These are phyloP conservation scores for Clarireedia sp. DNA, from an alignment of 2,329 filamentous ascomycete genomes.

Conservation along the genomic window DNA sequence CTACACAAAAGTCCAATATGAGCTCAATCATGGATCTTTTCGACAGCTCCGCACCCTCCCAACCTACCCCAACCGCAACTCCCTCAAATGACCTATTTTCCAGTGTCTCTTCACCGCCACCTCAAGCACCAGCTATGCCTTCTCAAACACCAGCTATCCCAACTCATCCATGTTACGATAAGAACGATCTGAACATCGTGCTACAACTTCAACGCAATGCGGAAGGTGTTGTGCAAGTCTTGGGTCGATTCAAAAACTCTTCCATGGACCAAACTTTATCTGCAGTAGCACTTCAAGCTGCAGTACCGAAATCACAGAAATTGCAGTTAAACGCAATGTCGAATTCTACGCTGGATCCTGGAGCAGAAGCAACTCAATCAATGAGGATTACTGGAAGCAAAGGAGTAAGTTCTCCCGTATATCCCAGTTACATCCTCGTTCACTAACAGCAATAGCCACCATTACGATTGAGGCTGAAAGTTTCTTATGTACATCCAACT, in stretches of 20 bases:
- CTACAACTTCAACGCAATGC: slow-evolving; percentile 79
- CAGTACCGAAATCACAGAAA: slow-evolving; percentile 94
- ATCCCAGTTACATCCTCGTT: slow-evolving; percentile 3
- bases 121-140: slow-evolving; percentile 37
- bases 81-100: slow-evolving; percentile 43
- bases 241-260: slow-evolving; percentile 75
- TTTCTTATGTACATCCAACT: slow-evolving; percentile 68
- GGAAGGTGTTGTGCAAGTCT: slow-evolving; percentile 70
- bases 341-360: slow-evolving; percentile 64
- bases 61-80: slow-evolving; percentile 38
- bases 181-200: slow-evolving; percentile 73
- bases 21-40: slow-evolving; percentile 90
- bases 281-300: slow-evolving; percentile 79
- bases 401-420: slow-evolving; percentile 61
- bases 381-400: slow-evolving; percentile 82
- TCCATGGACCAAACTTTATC: slow-evolving; percentile 58
- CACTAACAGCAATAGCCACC: slow-evolving; percentile 49
- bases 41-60: slow-evolving; percentile 39
- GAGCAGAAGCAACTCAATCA: slow-evolving; percentile 77
- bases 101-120: slow-evolving; percentile 42
- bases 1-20: slow-evolving; percentile 48
- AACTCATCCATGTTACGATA: slow-evolving; percentile 70
- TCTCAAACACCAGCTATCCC: slow-evolving; percentile 44
- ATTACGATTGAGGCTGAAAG: slow-evolving; percentile 75
- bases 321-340: slow-evolving; percentile 87